Evolutionary conservation across 768 basidiomycete species (phyloP), one percentile per base, ranked within the genome.

Genomic region (Tephrocybe sp.): DNA sequence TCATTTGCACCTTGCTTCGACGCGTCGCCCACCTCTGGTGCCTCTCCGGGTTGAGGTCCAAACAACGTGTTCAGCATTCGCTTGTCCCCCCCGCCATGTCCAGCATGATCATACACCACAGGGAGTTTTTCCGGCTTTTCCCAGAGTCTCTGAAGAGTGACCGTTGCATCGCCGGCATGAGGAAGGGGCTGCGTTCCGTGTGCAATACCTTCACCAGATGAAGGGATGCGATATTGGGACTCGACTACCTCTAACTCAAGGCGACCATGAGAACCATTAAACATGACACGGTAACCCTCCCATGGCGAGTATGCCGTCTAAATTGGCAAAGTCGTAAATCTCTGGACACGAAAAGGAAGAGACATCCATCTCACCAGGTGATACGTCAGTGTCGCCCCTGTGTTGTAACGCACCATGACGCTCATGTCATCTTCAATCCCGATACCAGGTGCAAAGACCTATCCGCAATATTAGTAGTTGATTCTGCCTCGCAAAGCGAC

Each of bases 341-440:
- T 36, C 24, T 29, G 36, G 42, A 29, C 27, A 33, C 33, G 4
- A 23, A 19, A 41, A 10, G 15, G 6, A 12, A 37, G 18, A 27
- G 37, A 42, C n/a, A 31, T 22, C 34, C 25, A 38, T 18, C 67
- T 62, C 36, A 73, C 74, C 39, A 79, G 59, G 60, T 79, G 77
- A 57, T 78, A 80, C 4, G 75, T 74, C 71, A 80, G 70, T n/a
- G 71, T 76, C 0, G 68, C 73, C 2, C 73, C 76, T 10, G 64
- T 70, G 46, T 70, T 68, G 56, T 77, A 78, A 30, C 71, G 67
- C 12, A 78, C 75, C 42, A 78, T 63, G 4, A 78, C 66, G 40
- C 70, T 65, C 71, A 78, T 76, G 54, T 78, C 78, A 52, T 79
- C 78, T 59, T 79, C 78, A 49, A 79, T 78, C 6, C 68, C 71